Conservation (phyloP, 1,139 yeast species). For the Yamadazyma dushanensis region DNA sequence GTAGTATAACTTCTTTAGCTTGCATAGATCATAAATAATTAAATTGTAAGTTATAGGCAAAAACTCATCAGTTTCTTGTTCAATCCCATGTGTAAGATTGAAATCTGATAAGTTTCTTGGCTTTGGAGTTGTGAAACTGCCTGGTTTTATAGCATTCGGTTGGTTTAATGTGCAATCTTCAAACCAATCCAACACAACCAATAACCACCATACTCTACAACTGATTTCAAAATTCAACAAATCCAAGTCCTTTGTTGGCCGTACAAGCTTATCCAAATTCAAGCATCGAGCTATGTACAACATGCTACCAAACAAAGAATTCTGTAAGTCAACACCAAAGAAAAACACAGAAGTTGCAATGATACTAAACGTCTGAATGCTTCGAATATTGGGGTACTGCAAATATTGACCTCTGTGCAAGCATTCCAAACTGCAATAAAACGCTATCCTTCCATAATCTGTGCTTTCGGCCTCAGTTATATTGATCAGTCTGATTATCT, state of each 20-base stretch:
- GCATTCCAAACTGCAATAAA: slow-evolving; percentile 31
- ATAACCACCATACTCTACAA: slow-evolving; percentile 33
- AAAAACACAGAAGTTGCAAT: slow-evolving; percentile 26
- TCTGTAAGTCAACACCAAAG: slow-evolving; percentile 30
- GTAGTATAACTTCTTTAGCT: slow-evolving; percentile 12
- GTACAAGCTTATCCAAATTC: slow-evolving; percentile 19
- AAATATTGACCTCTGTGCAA: slow-evolving; percentile 31
- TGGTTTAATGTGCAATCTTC: slow-evolving; percentile 24
- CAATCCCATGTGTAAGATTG: slow-evolving; percentile 12
- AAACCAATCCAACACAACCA: slow-evolving; percentile 33
- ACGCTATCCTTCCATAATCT: slow-evolving; percentile 24
- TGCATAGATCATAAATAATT: slow-evolving; percentile 12
- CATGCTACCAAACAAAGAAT: slow-evolving; percentile 22
- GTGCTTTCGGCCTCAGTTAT: slow-evolving; percentile 21
- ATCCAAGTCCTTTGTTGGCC: slow-evolving; percentile 10
- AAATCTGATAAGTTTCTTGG: slow-evolving; percentile 21
- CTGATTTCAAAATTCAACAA: slow-evolving; percentile 24
- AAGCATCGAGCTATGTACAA: slow-evolving; percentile 27
- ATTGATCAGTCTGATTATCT: slow-evolving; percentile 18
- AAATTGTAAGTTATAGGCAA: slow-evolving; percentile 15
- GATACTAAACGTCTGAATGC: slow-evolving; percentile 29
- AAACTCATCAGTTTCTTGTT: slow-evolving; percentile 11
- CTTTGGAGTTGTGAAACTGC: slow-evolving; percentile 23
- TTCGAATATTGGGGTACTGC: slow-evolving; percentile 25
- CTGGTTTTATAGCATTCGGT: slow-evolving; percentile 19